These are phyloP conservation scores for Pseudogymnoascus sp. DNA, from an alignment of 2,329 filamentous ascomycete species.

Conservation along the genomic window DNA sequence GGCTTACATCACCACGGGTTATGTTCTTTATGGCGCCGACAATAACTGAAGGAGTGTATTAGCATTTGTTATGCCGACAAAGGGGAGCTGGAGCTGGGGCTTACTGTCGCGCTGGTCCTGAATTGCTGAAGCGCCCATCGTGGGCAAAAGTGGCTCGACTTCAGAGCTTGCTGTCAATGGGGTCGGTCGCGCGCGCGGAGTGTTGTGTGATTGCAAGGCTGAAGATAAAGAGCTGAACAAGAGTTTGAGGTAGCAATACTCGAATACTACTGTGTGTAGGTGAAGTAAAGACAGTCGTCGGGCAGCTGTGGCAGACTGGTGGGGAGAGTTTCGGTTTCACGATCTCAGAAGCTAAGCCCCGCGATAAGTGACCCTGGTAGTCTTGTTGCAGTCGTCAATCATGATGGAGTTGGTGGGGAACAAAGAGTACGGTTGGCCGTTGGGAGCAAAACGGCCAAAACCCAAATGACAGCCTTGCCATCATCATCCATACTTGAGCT, in stretches of 20 bases:
- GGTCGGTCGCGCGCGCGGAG: not conserved
- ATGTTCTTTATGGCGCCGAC: slow-evolving; percentile 67
- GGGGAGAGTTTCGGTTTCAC: slow-evolving; percentile 6
- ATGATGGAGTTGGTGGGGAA: not conserved
- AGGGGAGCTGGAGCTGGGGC: slow-evolving; percentile 22
- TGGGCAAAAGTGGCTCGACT: slow-evolving; percentile 32
- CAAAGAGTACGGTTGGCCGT: not conserved
- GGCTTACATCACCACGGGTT: slow-evolving; percentile 69
- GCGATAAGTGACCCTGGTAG: slow-evolving; percentile 7
- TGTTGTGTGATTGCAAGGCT: not conserved
- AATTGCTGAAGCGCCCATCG: slow-evolving; percentile 78
- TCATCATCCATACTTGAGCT: not conserved
- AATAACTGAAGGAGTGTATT: slow-evolving; percentile 46
- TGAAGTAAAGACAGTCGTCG: not conserved
- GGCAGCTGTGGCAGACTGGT: not conserved
- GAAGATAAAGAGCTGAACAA: not conserved
- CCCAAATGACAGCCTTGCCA: not conserved
- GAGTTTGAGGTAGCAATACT: not conserved
- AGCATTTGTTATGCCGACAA: not conserved
- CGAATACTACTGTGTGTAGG: not conserved
- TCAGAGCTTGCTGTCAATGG: not conserved
- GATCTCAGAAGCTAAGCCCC: slow-evolving; percentile 6
- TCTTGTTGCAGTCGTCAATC: not conserved
- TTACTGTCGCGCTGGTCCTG: slow-evolving; percentile 73
- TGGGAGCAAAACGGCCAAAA: not conserved